Conservation (phyloP, 495 filamentous ascomycete species). For the Apodospora peruviana region DNA sequence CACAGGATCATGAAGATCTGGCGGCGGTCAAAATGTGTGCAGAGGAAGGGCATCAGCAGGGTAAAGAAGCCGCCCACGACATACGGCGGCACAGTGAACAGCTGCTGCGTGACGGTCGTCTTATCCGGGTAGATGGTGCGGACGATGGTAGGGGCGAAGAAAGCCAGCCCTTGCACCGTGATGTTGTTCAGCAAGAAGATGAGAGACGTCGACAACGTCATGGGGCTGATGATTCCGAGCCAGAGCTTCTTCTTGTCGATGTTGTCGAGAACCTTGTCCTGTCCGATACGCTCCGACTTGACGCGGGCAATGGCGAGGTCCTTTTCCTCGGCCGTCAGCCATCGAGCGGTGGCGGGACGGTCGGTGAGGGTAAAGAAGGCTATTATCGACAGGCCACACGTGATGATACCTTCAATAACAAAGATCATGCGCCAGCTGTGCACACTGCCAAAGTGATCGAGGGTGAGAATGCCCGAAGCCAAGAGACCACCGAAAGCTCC, state of each 20-base stretch:
- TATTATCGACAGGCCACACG: slow-evolving; percentile 48
- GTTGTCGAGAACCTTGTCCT: slow-evolving; percentile 59
- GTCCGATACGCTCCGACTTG: slow-evolving; percentile 59
- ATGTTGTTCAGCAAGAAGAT: slow-evolving; percentile 68
- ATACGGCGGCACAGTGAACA: slow-evolving; percentile 69
- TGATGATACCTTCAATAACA: slow-evolving; percentile 58
- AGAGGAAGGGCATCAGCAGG: slow-evolving; percentile 54
- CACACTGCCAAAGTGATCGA: slow-evolving; percentile 43
- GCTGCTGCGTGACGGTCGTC: slow-evolving; percentile 43
- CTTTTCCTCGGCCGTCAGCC: slow-evolving; percentile 53
- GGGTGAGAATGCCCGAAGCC: slow-evolving; percentile 54
- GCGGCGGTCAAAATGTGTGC: slow-evolving; percentile 51
- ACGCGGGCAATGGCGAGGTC: slow-evolving; percentile 47
- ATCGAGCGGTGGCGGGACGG: slow-evolving; percentile 52
- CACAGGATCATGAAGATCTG: slow-evolving; percentile 60
- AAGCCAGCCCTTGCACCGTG: slow-evolving; percentile 69
- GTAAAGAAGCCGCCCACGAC: slow-evolving; percentile 64
- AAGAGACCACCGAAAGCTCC: slow-evolving; percentile 68
- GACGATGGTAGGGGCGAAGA: slow-evolving; percentile 71
- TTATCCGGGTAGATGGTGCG: slow-evolving; percentile 57
- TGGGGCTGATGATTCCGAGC: slow-evolving; percentile 22
- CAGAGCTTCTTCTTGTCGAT: slow-evolving; percentile 57
- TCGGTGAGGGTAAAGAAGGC: slow-evolving; percentile 53
- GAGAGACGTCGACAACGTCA: slow-evolving; percentile 49
- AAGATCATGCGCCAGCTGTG: slow-evolving; percentile 63